A percentile compares a stretch with the other conserved stretches of the same genome.
phyloP scores from a whole-genome alignment of 2,329 filamentous ascomycete genomes.

The Parascedosporium putredinis region DNA sequence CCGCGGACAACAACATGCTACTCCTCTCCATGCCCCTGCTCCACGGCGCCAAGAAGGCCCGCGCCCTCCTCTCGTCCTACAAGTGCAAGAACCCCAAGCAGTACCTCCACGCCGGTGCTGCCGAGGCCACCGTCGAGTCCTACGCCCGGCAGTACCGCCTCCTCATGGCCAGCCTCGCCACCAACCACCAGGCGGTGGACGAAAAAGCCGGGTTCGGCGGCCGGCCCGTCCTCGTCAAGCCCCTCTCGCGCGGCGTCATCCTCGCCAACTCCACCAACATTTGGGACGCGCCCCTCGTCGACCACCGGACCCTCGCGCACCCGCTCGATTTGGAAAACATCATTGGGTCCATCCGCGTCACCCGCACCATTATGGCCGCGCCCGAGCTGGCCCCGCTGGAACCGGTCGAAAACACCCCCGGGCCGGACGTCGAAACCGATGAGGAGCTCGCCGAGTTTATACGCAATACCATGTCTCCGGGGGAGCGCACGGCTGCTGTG shows the following conservation, averaged over 20 bases:
- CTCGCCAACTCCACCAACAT: conserved; percentile 23
- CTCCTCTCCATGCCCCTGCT: conserved; percentile 9
- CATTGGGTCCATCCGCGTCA: conserved; percentile 26
- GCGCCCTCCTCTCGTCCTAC: conserved; percentile 12
- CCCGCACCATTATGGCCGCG: conserved; percentile 22
- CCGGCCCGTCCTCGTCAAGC: conserved; percentile 18
- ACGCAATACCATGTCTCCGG: conserved; percentile 12
- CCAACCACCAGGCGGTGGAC: conserved; percentile 23
- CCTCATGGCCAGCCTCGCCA: conserved; percentile 23
- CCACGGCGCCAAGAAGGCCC: conserved; percentile 21
- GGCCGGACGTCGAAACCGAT: conserved; percentile 19
- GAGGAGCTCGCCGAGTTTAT: conserved; percentile 19
- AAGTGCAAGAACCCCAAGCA: conserved; percentile 21
- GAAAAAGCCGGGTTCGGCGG: conserved; percentile 13
- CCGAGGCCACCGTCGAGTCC: conserved; percentile 23
- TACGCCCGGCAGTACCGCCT: conserved; percentile 25
- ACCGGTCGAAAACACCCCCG: conserved; percentile 23
- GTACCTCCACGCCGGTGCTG: conserved; percentile 19
- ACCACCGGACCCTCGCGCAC: conserved; percentile 28
- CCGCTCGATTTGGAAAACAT: conserved; percentile 26
- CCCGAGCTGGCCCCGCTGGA: conserved; percentile 21
- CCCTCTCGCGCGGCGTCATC: conserved; percentile 25
- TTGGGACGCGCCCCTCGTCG: conserved; percentile 23
- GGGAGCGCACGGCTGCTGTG: background rate
- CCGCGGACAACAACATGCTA: conserved; percentile 6